phyloP scores from a whole-genome alignment of 2,329 filamentous ascomycete species.

The Diaporthe vexans region DNA sequence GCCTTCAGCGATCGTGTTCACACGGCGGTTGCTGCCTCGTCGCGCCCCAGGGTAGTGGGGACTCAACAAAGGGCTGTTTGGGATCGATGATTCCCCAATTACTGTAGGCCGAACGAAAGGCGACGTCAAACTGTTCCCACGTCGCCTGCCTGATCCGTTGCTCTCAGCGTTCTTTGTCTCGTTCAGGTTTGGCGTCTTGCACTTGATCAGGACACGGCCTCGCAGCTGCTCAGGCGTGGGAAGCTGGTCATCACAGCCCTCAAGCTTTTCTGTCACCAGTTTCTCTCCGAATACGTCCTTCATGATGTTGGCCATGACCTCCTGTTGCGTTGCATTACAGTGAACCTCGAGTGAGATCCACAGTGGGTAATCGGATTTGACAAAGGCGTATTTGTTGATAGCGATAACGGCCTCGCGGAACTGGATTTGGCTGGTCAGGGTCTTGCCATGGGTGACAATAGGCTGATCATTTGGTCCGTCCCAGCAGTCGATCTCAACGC shows the following conservation, averaged over 20 bases:
- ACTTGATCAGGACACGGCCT: slow-evolving; percentile 90
- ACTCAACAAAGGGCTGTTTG: slow-evolving; percentile 67
- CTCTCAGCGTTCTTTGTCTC: slow-evolving; percentile 55
- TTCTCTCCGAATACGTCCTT: slow-evolving; percentile 85
- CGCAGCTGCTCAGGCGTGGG: slow-evolving; percentile 90
- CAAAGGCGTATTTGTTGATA: slow-evolving; percentile 95
- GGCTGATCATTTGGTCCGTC: slow-evolving; percentile 90
- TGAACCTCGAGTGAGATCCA: slow-evolving; percentile 98
- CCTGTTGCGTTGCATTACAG: slow-evolving; percentile 86
- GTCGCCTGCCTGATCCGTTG: slow-evolving; percentile 62
- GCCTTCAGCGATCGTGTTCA: slow-evolving; percentile 71
- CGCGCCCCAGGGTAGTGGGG: slow-evolving; percentile 66
- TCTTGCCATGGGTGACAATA: slow-evolving; percentile 91
- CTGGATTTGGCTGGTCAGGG: slow-evolving; percentile 87
- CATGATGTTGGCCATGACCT: slow-evolving; percentile 91
- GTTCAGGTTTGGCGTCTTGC: slow-evolving; percentile 80
- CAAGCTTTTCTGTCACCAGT: slow-evolving; percentile 82
- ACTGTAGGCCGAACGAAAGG: slow-evolving; percentile 76
- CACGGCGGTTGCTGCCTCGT: slow-evolving; percentile 63
- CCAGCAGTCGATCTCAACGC: slow-evolving; percentile 98
- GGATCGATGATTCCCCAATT: slow-evolving; percentile 69
- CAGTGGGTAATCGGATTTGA: slow-evolving; percentile 86
- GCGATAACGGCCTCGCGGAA: slow-evolving; percentile 94
- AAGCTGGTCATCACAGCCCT: slow-evolving; percentile 75
- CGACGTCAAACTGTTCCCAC: slow-evolving; percentile 82